Conservation (phyloP, 1,284 basidiomycete species). For the Peniophora sp. region DNA sequence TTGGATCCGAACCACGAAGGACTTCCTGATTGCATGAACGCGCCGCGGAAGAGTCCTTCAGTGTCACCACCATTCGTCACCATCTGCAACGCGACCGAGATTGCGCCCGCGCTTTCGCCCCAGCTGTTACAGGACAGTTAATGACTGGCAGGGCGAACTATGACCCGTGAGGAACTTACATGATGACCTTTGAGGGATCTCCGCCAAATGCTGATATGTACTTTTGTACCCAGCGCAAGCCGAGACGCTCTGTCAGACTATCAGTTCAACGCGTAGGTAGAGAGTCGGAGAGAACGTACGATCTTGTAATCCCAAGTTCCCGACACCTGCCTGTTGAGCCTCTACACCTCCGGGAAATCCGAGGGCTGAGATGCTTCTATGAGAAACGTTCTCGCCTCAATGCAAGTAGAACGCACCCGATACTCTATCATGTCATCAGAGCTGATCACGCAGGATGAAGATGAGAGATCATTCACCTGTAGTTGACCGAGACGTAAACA, state of each 20-base stretch:
- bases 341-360: constrained; percentile 47
- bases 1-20: constrained; percentile 21
- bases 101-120: constrained; percentile 35
- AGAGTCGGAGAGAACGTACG: constrained; percentile 25
- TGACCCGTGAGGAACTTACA: constrained; percentile 26
- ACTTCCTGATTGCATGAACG: constrained; percentile 28
- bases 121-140: constrained; percentile 24
- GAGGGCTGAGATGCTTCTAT: constrained; percentile 19
- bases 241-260: constrained; percentile 34
- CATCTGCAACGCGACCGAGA: constrained; percentile 24
- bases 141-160: background rate
- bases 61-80: constrained; percentile 21
- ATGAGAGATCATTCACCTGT: constrained; percentile 24
- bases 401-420: background rate
- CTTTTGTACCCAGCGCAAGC: constrained; percentile 58
- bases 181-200: constrained; percentile 49
- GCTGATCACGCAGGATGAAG: background rate
- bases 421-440: background rate
- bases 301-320: constrained; percentile 47
- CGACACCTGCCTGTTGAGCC: constrained; percentile 38
- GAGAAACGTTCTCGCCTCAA: background rate
- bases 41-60: constrained; percentile 25
- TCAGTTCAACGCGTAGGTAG: background rate
- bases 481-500: constrained; percentile 50
- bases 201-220: constrained; percentile 61